Percentiles rank a stretch among this genome's conserved stretches.
Evolutionary conservation across 2,329 filamentous ascomycete genomes (phyloP).

Genomic region (Paradendryphiella salina): DNA sequence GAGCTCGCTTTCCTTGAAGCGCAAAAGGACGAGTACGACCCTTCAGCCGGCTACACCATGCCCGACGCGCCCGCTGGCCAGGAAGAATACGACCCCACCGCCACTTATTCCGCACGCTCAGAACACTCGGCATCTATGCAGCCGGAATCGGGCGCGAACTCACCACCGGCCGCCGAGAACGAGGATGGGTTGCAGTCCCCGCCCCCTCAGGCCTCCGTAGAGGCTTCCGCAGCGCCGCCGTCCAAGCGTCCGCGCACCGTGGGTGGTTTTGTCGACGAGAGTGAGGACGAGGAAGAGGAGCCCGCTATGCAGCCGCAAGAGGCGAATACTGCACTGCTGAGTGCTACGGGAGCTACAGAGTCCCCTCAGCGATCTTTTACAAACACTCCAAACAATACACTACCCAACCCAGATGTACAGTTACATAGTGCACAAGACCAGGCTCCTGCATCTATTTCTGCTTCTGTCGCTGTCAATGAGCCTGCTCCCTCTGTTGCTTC

Average conservation of each 20-base stretch:
- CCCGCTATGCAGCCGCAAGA: constrained; percentile 53
- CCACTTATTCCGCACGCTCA: constrained; percentile 32
- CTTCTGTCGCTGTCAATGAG: constrained; percentile 47
- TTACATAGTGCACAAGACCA: constrained; percentile 61
- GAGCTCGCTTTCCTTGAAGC: constrained; percentile 58
- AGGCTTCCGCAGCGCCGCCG: constrained; percentile 37
- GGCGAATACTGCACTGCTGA: constrained; percentile 54
- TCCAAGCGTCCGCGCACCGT: constrained; percentile 57
- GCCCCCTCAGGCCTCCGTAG: constrained; percentile 24
- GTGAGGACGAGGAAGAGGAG: constrained; percentile 60
- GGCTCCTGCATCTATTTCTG: constrained; percentile 48
- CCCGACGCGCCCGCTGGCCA: constrained; percentile 51
- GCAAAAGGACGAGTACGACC: constrained; percentile 50
- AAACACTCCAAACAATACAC: constrained; percentile 60
- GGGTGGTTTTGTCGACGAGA: constrained; percentile 66
- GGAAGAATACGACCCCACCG: constrained; percentile 48
- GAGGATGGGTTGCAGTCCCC: constrained; percentile 32
- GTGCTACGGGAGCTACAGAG: constrained; percentile 54
- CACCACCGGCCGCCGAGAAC: constrained; percentile 27
- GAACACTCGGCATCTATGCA: constrained; percentile 35
- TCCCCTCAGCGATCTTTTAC: constrained; percentile 59
- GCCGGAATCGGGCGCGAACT: constrained; percentile 35
- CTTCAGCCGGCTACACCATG: constrained; percentile 46
- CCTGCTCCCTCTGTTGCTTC: constrained; percentile 57
- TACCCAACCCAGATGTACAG: constrained; percentile 62